Conservation (phyloP, 768 basidiomycete genomes). For the Suillus decipiens region DNA sequence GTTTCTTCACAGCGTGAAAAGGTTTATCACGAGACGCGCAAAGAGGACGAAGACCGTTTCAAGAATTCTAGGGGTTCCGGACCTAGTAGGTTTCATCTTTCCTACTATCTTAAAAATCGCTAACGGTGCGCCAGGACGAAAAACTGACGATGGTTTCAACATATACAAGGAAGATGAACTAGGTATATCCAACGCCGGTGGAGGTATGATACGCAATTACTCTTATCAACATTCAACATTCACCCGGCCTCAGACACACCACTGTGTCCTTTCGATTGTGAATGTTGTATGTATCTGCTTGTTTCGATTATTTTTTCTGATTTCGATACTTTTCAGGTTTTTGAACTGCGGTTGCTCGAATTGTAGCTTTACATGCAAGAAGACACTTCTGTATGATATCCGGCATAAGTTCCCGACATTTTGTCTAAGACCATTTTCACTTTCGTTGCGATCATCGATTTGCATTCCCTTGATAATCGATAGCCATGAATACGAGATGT, state of each 20-base stretch:
- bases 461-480: background rate
- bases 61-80: slow-evolving; percentile 73
- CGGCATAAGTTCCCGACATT: no score
- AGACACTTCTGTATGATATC: slow-evolving; percentile 7
- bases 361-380: slow-evolving; percentile 5
- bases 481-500: no score
- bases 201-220: slow-evolving; percentile 52
- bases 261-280: slow-evolving; percentile 86
- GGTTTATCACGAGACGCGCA: slow-evolving; percentile 25
- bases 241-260: slow-evolving; percentile 61
- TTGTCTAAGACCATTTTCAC: background rate
- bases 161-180: slow-evolving; percentile 87
- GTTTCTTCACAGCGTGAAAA: slow-evolving; percentile 20
- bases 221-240: slow-evolving; percentile 22
- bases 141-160: slow-evolving; percentile 77
- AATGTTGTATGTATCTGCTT: slow-evolving; percentile 67
- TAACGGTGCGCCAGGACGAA: slow-evolving; percentile 53
- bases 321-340: slow-evolving; percentile 25
- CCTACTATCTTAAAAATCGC: slow-evolving; percentile 12
- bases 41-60: slow-evolving; percentile 51
- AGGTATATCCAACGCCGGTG: slow-evolving; percentile 64
- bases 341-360: slow-evolving; percentile 15
- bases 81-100: slow-evolving; percentile 53
- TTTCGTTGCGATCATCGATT: background rate
- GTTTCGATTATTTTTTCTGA: background rate